phyloP scores from a whole-genome alignment of 2,329 filamentous ascomycete genomes.

The Venturia nashicola region DNA sequence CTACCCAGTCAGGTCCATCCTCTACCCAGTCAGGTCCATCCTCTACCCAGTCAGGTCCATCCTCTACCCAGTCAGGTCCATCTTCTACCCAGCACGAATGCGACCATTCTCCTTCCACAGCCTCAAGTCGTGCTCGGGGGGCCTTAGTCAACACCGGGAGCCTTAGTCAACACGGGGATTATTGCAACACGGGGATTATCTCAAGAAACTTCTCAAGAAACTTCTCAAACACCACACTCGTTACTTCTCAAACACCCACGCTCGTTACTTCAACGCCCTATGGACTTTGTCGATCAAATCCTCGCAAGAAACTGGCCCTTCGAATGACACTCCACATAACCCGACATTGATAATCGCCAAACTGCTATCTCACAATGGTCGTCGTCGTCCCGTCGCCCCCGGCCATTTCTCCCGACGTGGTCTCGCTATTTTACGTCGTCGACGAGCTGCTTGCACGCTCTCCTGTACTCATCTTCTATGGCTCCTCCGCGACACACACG shows the following conservation, averaged over 20 bases:
- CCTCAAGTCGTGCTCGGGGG: neutral
- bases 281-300: neutral
- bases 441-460: conserved; percentile 74
- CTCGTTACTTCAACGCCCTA: neutral
- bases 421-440: conserved; percentile 79
- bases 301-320: neutral
- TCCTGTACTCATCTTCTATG: conserved; percentile 82
- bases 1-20: no score
- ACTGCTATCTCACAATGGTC: conserved; percentile 53
- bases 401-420: conserved; percentile 63
- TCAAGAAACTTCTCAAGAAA: no score
- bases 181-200: no score
- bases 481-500: conserved; percentile 79
- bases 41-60: no score
- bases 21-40: no score
- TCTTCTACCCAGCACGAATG: neutral
- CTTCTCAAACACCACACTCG: neutral
- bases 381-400: conserved; percentile 65
- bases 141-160: neutral
- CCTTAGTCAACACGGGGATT: neutral
- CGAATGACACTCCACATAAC: neutral
- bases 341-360: neutral
- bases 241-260: neutral
- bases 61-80: no score
- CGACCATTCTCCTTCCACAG: neutral